Evolutionary conservation across 192 early-diverging fungal species (phyloP).

Genomic region (Linnemannia elongata): DNA sequence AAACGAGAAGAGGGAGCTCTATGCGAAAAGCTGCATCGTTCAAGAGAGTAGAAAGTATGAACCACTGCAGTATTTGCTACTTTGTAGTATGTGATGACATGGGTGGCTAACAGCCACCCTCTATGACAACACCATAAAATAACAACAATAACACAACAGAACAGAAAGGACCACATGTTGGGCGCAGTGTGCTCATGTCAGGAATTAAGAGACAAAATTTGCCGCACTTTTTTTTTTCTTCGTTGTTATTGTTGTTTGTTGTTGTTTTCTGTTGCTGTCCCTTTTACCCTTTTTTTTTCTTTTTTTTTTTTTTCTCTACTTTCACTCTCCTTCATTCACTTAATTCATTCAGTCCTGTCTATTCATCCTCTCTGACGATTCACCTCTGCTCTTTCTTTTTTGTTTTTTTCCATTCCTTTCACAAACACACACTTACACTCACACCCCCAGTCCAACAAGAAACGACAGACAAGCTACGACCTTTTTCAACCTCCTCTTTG

Average conservation of each 20-base stretch:
- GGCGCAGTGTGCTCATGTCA: background rate
- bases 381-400: too few relatives aligned
- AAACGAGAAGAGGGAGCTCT: background rate
- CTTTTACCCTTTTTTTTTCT: background rate
- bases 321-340: background rate
- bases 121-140: too few relatives aligned
- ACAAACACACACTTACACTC: background rate
- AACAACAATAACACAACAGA: background rate
- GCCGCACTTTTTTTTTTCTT: constrained; percentile 1
- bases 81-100: background rate
- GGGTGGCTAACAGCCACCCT: too few relatives aligned
- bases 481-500: too few relatives aligned
- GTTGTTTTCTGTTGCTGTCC: background rate
- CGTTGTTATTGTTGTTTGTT: background rate
- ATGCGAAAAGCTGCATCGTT: background rate
- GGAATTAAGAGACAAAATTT: background rate
- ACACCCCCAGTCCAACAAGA: background rate
- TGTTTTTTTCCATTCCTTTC: background rate
- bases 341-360: background rate
- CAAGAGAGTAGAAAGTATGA: background rate
- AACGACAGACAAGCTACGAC: too few relatives aligned
- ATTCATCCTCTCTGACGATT: too few relatives aligned
- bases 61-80: background rate
- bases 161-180: background rate
- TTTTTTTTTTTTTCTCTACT: background rate